Base-by-base conservation (phyloP, 2,329 filamentous ascomycete genomes). In the Didymella pinodella region DNA sequence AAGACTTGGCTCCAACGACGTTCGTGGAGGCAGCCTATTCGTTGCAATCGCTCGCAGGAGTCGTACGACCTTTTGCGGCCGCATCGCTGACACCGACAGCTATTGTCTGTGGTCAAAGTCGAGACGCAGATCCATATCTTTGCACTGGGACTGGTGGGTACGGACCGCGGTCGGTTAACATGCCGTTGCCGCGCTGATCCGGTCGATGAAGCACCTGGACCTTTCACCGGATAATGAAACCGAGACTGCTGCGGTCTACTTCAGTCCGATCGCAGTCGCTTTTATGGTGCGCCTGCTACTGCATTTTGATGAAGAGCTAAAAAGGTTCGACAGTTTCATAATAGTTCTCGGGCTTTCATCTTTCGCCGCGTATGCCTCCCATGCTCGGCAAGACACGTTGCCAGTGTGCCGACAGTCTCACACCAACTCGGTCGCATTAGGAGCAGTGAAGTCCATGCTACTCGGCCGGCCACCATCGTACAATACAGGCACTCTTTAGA, bases 151-250 rank as follows among this genome's bases (percentile, higher is more conserved):
- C 36, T 22, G 18, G 44, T 51, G 46, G 56, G 46, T 36, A 36
- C 56, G 56, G 41, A 46, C 56, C 50, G 56, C 45, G 22, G 50
- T 59, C 56, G 56, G 46, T 51, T 59, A 59, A 51, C 40, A 59
- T 54, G 56, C 47, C 50, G 41, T 54, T 50, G 29, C 36, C 45
- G 46, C 40, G 40, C 40, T 28, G 50, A 46, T 50, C 50, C 54
- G 50, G 36, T 47, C 29, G 46, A 54, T 46, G 45, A 54, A 25
- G 40, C 50, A 54, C 32, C 56, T 59, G 56, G 40, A 46, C 28
- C 49, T 18, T 20, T 41, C 26, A 16, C 40, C 38, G 46, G 31
- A 20, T 29, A 45, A 48, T 46, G 16, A 18, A 40, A 40, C 46
- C 56, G 43, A 52, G 28, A 26, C 34, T 48, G 34, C 34, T 22